These are phyloP conservation scores for Colletotrichum orbiculare DNA, from an alignment of 2,329 filamentous ascomycete species.

Conservation along the genomic window DNA sequence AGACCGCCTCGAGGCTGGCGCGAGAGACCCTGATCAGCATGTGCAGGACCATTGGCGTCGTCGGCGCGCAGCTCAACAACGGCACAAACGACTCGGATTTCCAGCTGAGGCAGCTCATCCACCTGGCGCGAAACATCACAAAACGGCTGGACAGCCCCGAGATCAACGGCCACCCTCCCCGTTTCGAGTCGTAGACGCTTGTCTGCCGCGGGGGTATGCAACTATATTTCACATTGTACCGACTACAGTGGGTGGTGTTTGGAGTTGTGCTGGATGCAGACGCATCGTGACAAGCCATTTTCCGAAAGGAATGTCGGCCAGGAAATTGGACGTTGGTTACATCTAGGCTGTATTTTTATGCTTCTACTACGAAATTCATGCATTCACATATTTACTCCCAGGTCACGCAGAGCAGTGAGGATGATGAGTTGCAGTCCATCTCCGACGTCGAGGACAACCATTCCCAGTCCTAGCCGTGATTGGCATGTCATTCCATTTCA, in stretches of 20 bases:
- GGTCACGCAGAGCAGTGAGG: no score
- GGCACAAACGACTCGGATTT: slow-evolving; percentile 34
- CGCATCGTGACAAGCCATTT: no score
- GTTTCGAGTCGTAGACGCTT: neutral
- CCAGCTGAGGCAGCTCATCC: slow-evolving; percentile 32
- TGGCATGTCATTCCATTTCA: no score
- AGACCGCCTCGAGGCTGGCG: slow-evolving; percentile 30
- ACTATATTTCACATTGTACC: neutral
- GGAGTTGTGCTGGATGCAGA: neutral
- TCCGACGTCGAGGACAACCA: no score
- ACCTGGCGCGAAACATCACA: slow-evolving; percentile 33
- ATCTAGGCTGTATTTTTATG: no score
- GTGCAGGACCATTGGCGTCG: slow-evolving; percentile 31
- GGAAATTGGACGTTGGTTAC: no score
- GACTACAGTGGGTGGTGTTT: no score
- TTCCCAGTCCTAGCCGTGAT: no score
- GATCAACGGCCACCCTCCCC: slow-evolving; percentile 17
- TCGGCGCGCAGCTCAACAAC: slow-evolving; percentile 33
- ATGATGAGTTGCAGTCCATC: no score
- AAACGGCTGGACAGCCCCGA: slow-evolving; percentile 29
- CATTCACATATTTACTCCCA: no score
- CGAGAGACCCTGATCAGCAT: slow-evolving; percentile 33
- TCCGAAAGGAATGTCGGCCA: no score
- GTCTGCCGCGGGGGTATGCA: neutral
- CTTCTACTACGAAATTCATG: no score